A percentile compares a stretch with the other conserved stretches of the same genome.
Evolutionary conservation across 371 early-diverging fungal species (phyloP).

Genomic region (Rhizopus microsporus): DNA sequence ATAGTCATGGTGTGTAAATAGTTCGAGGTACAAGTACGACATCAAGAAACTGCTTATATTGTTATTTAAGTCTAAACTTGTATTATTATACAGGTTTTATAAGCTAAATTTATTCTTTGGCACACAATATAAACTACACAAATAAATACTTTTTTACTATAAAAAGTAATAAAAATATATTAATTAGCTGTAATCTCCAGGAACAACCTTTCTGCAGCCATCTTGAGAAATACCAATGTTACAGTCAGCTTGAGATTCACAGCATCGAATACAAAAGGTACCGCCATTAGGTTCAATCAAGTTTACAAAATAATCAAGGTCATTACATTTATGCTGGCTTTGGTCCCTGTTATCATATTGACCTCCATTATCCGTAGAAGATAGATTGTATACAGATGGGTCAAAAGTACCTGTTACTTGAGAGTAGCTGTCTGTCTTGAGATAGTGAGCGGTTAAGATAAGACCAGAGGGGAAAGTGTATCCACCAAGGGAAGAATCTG

Average conservation of each 20-base stretch:
- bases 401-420: constrained; percentile 57
- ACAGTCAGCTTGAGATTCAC: constrained; percentile 16
- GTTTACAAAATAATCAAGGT: constrained; percentile 41
- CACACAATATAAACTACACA: too few relatives aligned
- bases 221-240: constrained; percentile 22
- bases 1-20: too few relatives aligned
- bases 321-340: constrained; percentile 34
- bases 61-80: too few relatives aligned
- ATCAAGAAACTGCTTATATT: too few relatives aligned
- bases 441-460: constrained; percentile 44
- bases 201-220: constrained; percentile 23
- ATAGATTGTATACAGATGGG: constrained; percentile 37
- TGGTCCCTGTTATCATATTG: constrained; percentile 53
- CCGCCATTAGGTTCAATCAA: constrained; percentile 39
- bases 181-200: constrained; percentile 21
- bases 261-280: constrained; percentile 42
- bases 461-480: constrained; percentile 44
- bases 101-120: too few relatives aligned
- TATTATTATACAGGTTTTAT: too few relatives aligned
- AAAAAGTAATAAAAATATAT: background rate
- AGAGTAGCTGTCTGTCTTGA: constrained; percentile 32
- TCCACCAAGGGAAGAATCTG: constrained; percentile 24
- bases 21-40: too few relatives aligned
- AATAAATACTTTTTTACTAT: too few relatives aligned
- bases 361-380: constrained; percentile 49